phyloP scores from a whole-genome alignment of 2,329 filamentous ascomycete genomes.

The Claviceps digitariae region DNA sequence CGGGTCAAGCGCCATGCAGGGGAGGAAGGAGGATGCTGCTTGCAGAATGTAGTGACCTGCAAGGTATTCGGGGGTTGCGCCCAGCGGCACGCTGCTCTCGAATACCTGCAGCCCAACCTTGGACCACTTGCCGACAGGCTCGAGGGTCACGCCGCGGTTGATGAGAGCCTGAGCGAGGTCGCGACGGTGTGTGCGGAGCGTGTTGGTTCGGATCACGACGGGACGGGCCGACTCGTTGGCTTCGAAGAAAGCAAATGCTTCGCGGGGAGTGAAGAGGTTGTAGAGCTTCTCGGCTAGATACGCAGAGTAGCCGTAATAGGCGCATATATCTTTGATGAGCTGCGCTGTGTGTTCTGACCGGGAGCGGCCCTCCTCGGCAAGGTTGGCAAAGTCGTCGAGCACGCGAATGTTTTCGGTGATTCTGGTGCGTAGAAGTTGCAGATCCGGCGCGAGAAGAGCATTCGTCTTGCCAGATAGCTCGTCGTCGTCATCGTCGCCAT shows the following conservation, averaged over 20 bases:
- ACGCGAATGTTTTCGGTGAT: slow-evolving; percentile 92
- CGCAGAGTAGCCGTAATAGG: slow-evolving; percentile 91
- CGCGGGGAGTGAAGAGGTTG: slow-evolving; percentile 78
- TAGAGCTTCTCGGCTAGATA: slow-evolving; percentile 95
- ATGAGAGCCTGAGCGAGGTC: slow-evolving; percentile 89
- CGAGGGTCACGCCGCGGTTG: slow-evolving; percentile 89
- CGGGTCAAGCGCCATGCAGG: slow-evolving; percentile 91
- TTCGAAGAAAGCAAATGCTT: slow-evolving; percentile 97
- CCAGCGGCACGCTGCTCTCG: slow-evolving; percentile 70
- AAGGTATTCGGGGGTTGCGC: slow-evolving; percentile 93
- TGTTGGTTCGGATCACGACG: slow-evolving; percentile 94
- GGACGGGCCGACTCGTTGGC: slow-evolving; percentile 92
- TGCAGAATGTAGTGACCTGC: slow-evolving; percentile 97
- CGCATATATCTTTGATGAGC: slow-evolving; percentile 81
- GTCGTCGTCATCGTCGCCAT: slow-evolving; percentile 45
- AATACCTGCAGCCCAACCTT: slow-evolving; percentile 97
- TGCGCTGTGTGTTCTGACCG: slow-evolving; percentile 79
- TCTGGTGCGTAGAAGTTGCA: slow-evolving; percentile 74
- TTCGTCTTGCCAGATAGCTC: slow-evolving; percentile 44
- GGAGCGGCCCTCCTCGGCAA: slow-evolving; percentile 67
- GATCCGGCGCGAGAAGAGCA: slow-evolving; percentile 65
- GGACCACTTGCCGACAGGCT: slow-evolving; percentile 96
- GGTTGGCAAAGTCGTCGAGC: slow-evolving; percentile 72
- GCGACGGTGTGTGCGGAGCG: slow-evolving; percentile 59
- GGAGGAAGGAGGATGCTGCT: slow-evolving; percentile 90